These are phyloP conservation scores for Pyronema omphalodes DNA, from an alignment of 495 filamentous ascomycete genomes.

Conservation along the genomic window DNA sequence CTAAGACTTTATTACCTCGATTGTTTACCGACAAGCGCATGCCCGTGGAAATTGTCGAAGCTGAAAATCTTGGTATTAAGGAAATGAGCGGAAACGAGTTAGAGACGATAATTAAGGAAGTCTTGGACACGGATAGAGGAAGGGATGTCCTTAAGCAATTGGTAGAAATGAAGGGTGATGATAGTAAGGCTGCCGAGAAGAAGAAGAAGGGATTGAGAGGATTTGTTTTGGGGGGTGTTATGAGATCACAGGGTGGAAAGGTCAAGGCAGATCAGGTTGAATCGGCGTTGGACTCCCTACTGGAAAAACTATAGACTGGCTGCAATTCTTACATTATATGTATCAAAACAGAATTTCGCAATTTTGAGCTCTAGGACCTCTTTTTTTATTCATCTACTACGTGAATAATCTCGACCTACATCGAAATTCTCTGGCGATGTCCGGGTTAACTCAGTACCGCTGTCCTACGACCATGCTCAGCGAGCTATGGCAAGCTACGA, in stretches of 20 bases:
- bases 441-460: no score
- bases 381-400: no score
- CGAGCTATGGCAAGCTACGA: no score
- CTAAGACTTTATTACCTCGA: conserved; percentile 15
- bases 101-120: conserved; percentile 31
- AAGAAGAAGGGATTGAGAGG: conserved; percentile 56
- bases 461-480: no score
- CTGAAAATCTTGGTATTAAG: conserved; percentile 44
- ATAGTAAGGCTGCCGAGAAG: conserved; percentile 53
- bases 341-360: no score
- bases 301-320: conserved; percentile 17
- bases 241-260: conserved; percentile 55
- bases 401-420: no score
- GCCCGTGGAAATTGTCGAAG: conserved; percentile 41
- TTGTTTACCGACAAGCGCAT: conserved; percentile 25
- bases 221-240: conserved; percentile 85
- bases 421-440: no score
- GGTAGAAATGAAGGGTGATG: conserved; percentile 37
- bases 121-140: conserved; percentile 32
- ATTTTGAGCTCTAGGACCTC: no score
- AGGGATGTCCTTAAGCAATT: conserved; percentile 49
- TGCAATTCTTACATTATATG: no score
- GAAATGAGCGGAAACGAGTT: conserved; percentile 46
- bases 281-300: conserved; percentile 38
- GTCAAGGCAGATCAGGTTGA: conserved; percentile 61